A percentile compares a stretch with the other conserved stretches of the same genome.
phyloP scores from a whole-genome alignment of 1,284 basidiomycete species.

The Papiliotrema terrestris region DNA sequence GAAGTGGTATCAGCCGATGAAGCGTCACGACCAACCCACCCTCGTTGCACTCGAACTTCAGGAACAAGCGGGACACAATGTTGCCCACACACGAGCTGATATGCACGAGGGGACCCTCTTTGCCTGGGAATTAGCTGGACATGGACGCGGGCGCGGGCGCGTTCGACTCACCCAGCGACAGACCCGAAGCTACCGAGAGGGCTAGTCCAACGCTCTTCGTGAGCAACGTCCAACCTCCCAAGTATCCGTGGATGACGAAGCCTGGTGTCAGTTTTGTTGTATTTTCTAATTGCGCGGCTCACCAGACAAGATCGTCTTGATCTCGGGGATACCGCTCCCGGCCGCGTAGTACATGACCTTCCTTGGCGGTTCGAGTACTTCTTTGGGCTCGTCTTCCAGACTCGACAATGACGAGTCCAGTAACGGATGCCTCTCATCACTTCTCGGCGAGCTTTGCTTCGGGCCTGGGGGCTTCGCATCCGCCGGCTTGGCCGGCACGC shows the following conservation, averaged over 20 bases:
- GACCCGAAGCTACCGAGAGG: constrained; percentile 83
- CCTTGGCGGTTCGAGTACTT: constrained; percentile 46
- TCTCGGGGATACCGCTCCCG: constrained; percentile 93
- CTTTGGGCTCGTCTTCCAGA: not conserved
- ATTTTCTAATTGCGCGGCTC: not conserved
- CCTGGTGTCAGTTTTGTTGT: constrained; percentile 11
- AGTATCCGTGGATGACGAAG: constrained; percentile 97
- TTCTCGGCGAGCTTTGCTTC: constrained; percentile 11
- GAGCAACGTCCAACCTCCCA: constrained; percentile 82
- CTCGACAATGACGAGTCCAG: constrained; percentile 6
- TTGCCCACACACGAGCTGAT: constrained; percentile 94
- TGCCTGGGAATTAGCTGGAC: constrained; percentile 49
- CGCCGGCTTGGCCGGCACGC: constrained; percentile 45
- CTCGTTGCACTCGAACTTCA: constrained; percentile 91
- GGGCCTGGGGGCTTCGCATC: not conserved
- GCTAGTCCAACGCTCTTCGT: constrained; percentile 89
- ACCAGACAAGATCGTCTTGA: constrained; percentile 93
- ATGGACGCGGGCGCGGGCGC: not conserved
- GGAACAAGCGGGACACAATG: constrained; percentile 80
- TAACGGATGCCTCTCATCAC: constrained; percentile 26
- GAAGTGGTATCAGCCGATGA: constrained; percentile 1
- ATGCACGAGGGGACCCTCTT: constrained; percentile 96
- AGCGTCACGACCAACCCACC: constrained; percentile 51
- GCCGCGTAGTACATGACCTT: constrained; percentile 85
- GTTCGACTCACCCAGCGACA: constrained; percentile 65